Conservation (phyloP, 192 early-diverging fungal species). For the Coemansia sp. region DNA sequence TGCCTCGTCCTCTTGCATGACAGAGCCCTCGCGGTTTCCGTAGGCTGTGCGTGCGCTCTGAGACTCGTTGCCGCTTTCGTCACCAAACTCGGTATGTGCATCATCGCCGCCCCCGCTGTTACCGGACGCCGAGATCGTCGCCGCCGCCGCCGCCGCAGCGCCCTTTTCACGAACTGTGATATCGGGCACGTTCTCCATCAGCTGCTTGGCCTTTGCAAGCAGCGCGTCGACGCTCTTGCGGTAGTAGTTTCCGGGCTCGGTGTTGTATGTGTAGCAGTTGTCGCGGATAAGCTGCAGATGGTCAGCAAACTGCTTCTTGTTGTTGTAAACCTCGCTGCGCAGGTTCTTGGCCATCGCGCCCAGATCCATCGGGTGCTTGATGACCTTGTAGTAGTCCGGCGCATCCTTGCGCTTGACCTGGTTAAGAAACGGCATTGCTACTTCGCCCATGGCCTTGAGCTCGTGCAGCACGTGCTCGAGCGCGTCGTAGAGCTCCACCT, state of each 20-base stretch:
- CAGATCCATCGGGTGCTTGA: constrained; percentile 95
- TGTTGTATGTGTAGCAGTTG: constrained; percentile 92
- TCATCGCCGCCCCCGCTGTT: constrained; percentile 53
- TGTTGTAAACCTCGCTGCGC: constrained; percentile 72
- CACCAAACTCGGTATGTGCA: constrained; percentile 57
- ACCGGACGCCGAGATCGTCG: constrained; percentile 9
- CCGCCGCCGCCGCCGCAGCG: constrained; percentile 29
- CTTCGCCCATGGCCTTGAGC: constrained; percentile 77
- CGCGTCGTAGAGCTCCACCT: constrained; percentile 88
- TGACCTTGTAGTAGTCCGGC: constrained; percentile 92
- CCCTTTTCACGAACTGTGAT: constrained; percentile 66
- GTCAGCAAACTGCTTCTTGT: constrained; percentile 82
- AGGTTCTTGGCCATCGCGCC: constrained; percentile 87
- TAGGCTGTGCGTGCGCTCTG: constrained; percentile 22
- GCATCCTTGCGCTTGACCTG: constrained; percentile 87
- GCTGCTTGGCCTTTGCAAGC: constrained; percentile 67
- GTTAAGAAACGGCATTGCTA: constrained; percentile 78
- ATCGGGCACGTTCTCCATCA: constrained; percentile 82
- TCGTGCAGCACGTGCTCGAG: constrained; percentile 80
- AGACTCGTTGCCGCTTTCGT: constrained; percentile 57
- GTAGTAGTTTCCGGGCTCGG: constrained; percentile 82
- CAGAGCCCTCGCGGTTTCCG: constrained; percentile 30
- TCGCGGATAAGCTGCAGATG: constrained; percentile 88
- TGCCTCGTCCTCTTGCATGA: constrained; percentile 27
- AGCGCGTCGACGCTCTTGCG: constrained; percentile 80